Conservation (phyloP, 169 alveolate genomes). For the Eimeria brunetti region DNA sequence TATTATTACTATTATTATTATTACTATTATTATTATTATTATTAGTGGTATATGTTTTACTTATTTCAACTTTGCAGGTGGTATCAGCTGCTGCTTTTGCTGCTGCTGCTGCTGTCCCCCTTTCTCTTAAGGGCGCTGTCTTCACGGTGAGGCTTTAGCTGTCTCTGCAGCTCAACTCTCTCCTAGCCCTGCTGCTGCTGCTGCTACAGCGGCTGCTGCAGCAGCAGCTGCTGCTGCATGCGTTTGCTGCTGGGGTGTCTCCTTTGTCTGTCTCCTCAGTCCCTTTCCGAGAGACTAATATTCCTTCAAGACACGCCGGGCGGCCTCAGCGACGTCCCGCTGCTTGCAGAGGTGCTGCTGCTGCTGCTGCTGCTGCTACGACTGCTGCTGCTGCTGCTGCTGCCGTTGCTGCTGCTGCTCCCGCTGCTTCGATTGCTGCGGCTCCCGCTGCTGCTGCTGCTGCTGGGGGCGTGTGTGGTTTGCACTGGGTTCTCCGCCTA, state of each 20-base stretch:
- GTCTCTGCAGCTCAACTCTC: neutral
- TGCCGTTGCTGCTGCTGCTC: neutral
- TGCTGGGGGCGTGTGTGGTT: neutral
- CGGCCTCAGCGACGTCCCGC: conserved; percentile 41
- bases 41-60: neutral
- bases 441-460: neutral
- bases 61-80: conserved; percentile 9
- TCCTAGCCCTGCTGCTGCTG: neutral
- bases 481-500: neutral
- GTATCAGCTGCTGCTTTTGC: conserved; percentile 55
- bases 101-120: conserved; percentile 45
- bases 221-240: conserved; percentile 26
- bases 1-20: neutral
- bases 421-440: no score
- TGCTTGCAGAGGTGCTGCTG: conserved; percentile 46
- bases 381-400: neutral
- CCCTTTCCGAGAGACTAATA: neutral
- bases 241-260: conserved; percentile 27
- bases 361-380: conserved; percentile 6
- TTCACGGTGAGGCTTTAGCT: neutral
- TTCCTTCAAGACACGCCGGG: neutral
- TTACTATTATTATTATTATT: neutral
- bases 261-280: conserved; percentile 4
- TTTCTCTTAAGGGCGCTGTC: conserved; percentile 6
- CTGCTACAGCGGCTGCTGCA: conserved; percentile 1